Evolutionary conservation across 495 filamentous ascomycete species (phyloP), one percentile per base, ranked within the genome.

Genomic region (Thermochaetoides thermophila): DNA sequence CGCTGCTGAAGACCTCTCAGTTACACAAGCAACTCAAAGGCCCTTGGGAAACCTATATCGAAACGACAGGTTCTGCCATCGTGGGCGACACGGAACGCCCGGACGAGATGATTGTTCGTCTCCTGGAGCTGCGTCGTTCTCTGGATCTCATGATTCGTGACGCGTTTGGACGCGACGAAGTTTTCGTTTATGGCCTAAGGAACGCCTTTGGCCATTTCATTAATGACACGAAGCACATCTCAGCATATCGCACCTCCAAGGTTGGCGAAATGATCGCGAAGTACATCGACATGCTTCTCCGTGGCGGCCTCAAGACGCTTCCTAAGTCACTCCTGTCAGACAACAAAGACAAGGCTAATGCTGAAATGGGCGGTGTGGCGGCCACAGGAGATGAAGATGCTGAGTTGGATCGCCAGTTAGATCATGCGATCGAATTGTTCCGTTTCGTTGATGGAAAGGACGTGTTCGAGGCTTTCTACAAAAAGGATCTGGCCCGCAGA

Each of bases 231-330:
- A 78, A 74, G 55, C 76, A 73, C 29, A 64, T 67, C 11, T 6
- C 21, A 6, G 21, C 21, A 24, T 81, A 81, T 3, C 74, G 81
- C 41, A 91, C 91, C 35, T 79, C 83, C 7, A 94, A 92, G 61
- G 81, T 91, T 6, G 89, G 86, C 19, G 89, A 99, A 58, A 92
- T 95, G 86, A 91, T 96, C 37, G 89, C 89, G 10, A 96, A 93
- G 56, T 84, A 95, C 42, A 84, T 99, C 37, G 86, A 99, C 57
- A 62, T 76, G 53, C 64, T 99, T 7, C 73, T 99, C 10, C 76
- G 84, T 35, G 78, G 81, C 19, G 91, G 89, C 6, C 68, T 82
- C 31, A 95, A 83, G 55, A 71, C 82, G 9, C 71, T 91, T 9
- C 78, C 78, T 4, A 53, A 63, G 16, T 59, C 65, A 21, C 57